Base-by-base conservation (phyloP, 371 early-diverging fungal genomes). In the Apophysomyces ossiformis region DNA sequence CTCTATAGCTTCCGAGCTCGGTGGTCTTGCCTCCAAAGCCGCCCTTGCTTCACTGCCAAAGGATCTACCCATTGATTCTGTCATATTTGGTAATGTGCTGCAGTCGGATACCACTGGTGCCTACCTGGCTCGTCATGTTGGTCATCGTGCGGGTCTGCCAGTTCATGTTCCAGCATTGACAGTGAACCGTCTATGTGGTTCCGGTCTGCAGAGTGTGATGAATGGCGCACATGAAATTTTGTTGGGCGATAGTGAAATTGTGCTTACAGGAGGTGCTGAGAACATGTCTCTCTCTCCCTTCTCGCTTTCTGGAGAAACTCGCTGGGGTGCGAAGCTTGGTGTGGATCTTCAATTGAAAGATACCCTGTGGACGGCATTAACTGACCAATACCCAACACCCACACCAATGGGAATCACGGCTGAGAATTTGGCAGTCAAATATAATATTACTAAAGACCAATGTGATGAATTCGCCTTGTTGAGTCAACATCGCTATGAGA, bases 381-480 rank as follows among this genome's bases (percentile, higher is more conserved):
- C 93, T 16, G 99, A 97, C 84, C 89, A 89, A 66, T 95, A 88
- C 78, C 96, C 97, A 15, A 86, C 73, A 38, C 83, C 85, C 46
- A 89, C 90, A 2, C 96, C 96, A 15, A 98, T 99, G 97, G 98
- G 95, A 60, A 93, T 96, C 72, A 97, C 98, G 9, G 95, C 97
- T 66, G 99, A 99, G 83, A 95, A 96, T 68, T 83, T 97, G 64
- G 96, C 90, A n/a, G 84, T 87, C 39, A 76, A 93, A 81, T 92
- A 95, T 85, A 77, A 81, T 58, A 88, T 99, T 61, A 85, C 92
- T 5, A 90, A 96, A 39, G 76, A 87, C 64, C 88, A 93, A n/a
- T 93, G 92, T 75, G 99, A 99, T 76, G 84, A 85, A 47, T 97
- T 86, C 73, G 97, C 97, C 11, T 76, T 94, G 9, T 65, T 73